Base-by-base conservation (phyloP, 1,139 yeast genomes). In the Kluyveromyces marxianus region DNA sequence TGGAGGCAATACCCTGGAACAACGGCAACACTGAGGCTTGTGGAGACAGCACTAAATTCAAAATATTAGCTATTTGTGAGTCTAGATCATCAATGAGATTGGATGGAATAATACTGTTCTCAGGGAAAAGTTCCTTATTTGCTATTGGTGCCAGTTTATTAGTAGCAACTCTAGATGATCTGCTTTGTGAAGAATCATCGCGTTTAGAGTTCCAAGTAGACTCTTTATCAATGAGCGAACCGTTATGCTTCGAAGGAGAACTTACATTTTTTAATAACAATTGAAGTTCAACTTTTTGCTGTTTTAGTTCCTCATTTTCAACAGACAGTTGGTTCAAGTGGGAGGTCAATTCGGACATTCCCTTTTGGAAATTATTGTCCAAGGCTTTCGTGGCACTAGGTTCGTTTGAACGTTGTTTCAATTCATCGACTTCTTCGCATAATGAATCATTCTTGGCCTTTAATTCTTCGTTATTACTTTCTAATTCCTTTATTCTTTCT, bases 1-100 rank as follows among this genome's bases (percentile, higher is more conserved):
- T 66, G 43, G 68, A 68, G 1, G 86, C 75, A 31, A 80, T 69
- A 45, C 72, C 69, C 34, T 78, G 81, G 59, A 83, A 83, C 35
- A 82, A 58, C 3, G 65, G 47, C 48, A 71, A 74, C 2, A 75
- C 55, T 48, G 73, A n/a, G 4, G 29, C 14, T 25, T 36, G 30
- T 8, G 30, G 29, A 21, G 39, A 36, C 4, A 27, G 6, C 25
- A 36, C 30, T 4, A 6, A 6, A n/a, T 25, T 25, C 21, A 36
- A 25, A 8, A 36, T 4, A 6, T 36, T 10, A 8, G 28, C 6
- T 8, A 36, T 3, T 25, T 36, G 25, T 1, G 79, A 63, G 51
- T 74, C 75, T 37, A 78, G 68, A 37, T 70, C 71, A 4, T 76
- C 63, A 1, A 79, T 71, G 33, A 69, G 59, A 39, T 67, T 63